Evolutionary conservation across 2,329 filamentous ascomycete species (phyloP).

Genomic region (Magnaporthiopsis incrustans): DNA sequence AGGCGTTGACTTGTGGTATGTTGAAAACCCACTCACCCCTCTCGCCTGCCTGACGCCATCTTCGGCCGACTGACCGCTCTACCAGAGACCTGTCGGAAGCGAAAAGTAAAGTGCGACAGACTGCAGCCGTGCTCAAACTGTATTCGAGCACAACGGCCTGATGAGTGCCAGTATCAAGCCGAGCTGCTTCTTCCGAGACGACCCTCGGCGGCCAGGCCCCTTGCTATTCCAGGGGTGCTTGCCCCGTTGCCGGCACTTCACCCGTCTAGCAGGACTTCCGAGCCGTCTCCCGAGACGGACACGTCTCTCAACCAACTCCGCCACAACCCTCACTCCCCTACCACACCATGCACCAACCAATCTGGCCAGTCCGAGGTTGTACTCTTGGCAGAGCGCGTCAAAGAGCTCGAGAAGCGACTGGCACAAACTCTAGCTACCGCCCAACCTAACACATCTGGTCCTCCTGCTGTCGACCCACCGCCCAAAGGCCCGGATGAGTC

Average conservation of each 20-base stretch:
- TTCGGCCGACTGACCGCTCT: background rate
- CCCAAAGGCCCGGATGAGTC: conserved; percentile 17
- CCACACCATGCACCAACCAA: conserved; percentile 14
- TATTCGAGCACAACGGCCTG: conserved; percentile 20
- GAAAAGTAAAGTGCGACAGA: conserved; percentile 36
- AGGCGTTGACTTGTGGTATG: background rate
- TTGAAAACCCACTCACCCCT: too few species aligned
- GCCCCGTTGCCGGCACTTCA: background rate
- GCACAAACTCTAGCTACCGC: conserved; percentile 20
- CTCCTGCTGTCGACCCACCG: conserved; percentile 5
- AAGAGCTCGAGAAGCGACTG: conserved; percentile 2
- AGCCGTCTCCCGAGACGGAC: background rate
- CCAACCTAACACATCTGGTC: conserved; percentile 10
- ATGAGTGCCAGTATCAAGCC: conserved; percentile 13
- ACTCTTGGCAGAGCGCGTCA: conserved; percentile 7
- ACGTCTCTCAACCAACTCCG: background rate
- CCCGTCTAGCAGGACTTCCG: background rate
- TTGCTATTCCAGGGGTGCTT: background rate
- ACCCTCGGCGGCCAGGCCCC: background rate
- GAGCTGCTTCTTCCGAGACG: background rate
- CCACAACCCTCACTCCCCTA: conserved; percentile 28
- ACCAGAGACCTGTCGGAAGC: conserved; percentile 26
- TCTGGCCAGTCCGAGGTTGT: background rate
- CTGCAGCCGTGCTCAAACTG: conserved; percentile 34
- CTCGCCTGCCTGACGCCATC: too few species aligned